Evolutionary conservation across 1,284 basidiomycete species (phyloP).

Genomic region (Ganoderma sinense): DNA sequence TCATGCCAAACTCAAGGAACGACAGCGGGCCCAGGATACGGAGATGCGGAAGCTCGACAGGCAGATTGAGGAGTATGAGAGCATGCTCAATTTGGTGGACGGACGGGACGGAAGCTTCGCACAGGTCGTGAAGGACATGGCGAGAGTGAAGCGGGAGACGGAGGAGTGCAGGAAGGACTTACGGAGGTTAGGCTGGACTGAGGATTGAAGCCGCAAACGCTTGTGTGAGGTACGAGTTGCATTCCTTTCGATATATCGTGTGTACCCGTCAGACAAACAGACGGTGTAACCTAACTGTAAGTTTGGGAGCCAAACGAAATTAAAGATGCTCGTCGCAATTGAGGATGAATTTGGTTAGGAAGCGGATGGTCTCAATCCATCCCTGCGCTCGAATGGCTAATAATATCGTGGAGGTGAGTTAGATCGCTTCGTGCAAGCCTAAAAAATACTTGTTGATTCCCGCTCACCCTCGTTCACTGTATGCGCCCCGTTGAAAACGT

Average conservation of each 20-base stretch:
- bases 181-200: slow-evolving; percentile 57
- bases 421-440: slow-evolving; percentile 8
- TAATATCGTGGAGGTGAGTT: background rate
- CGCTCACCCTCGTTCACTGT: slow-evolving; percentile 50
- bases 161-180: slow-evolving; percentile 58
- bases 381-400: slow-evolving; percentile 32
- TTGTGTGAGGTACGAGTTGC: background rate
- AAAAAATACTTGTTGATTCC: background rate
- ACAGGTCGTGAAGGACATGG: slow-evolving; percentile 58
- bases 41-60: slow-evolving; percentile 48
- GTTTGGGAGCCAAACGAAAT: background rate
- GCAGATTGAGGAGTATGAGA: slow-evolving; percentile 52
- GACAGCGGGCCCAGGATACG: slow-evolving; percentile 44
- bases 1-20: slow-evolving; percentile 44
- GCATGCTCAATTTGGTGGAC: slow-evolving; percentile 49
- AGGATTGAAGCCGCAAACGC: slow-evolving; percentile 40
- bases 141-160: slow-evolving; percentile 52
- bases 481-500: slow-evolving; percentile 50
- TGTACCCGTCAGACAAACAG: background rate
- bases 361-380: slow-evolving; percentile 35
- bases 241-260: background rate
- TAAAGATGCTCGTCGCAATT: slow-evolving; percentile 36
- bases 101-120: slow-evolving; percentile 48
- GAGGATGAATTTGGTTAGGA: slow-evolving; percentile 38
- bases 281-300: background rate